These are phyloP conservation scores for Stevia rebaudiana DNA, from an alignment of 140 eudicot genomes.

Conservation along the genomic window DNA sequence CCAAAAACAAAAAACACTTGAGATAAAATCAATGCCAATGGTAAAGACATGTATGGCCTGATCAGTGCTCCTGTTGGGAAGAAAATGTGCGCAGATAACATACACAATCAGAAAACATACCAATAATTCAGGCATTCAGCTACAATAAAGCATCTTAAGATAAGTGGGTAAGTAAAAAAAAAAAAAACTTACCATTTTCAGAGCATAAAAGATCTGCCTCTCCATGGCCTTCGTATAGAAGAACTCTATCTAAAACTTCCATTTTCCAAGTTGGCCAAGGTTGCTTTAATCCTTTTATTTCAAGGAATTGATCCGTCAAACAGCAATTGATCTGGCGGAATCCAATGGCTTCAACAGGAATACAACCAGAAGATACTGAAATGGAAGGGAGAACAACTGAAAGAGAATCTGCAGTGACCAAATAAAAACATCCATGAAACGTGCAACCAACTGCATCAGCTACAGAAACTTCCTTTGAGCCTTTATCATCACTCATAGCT, in stretches of 20 bases:
- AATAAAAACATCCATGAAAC: constrained; percentile 64
- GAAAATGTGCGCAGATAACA: neutral
- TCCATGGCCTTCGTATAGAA: constrained; percentile 81
- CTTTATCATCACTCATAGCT: constrained; percentile 37
- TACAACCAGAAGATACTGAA: constrained; percentile 57
- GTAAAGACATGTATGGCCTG: neutral
- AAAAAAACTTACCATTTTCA: constrained; percentile 52
- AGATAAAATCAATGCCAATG: neutral
- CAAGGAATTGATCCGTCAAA: constrained; percentile 35
- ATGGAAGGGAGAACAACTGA: constrained; percentile 81
- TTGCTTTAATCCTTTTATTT: constrained; percentile 26
- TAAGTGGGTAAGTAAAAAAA: neutral
- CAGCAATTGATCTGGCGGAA: constrained; percentile 31
- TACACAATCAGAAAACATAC: constrained; percentile 12
- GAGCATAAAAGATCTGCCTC: constrained; percentile 81
- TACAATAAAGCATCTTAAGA: constrained; percentile 4
- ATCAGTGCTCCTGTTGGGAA: neutral
- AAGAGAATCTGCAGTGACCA: constrained; percentile 58
- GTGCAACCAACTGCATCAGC: constrained; percentile 72
- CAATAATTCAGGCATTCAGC: constrained; percentile 4
- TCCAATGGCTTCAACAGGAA: constrained; percentile 73
- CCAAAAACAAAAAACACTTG: neutral
- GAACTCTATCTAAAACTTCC: constrained; percentile 80
- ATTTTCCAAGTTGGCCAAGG: constrained; percentile 76
- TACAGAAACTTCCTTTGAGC: constrained; percentile 36